These are phyloP conservation scores for Physocladia obscura DNA, from an alignment of 192 early-diverging fungal genomes.

Conservation along the genomic window DNA sequence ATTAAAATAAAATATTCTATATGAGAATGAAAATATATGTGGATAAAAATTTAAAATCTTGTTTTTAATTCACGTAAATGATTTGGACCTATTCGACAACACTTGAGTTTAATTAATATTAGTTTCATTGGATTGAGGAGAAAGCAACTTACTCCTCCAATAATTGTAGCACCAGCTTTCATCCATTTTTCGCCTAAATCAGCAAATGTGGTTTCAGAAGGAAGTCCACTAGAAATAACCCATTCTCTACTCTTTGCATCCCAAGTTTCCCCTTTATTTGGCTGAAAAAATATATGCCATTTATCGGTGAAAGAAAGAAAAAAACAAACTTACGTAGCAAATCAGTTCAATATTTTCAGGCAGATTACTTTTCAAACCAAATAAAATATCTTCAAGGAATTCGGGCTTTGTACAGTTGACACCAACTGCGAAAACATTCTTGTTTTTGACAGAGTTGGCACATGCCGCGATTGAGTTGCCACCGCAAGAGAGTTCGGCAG, in stretches of 20 bases:
- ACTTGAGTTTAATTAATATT: not conserved
- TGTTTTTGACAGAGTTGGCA: slow-evolving; percentile 28
- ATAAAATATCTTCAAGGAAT: slow-evolving; percentile 26
- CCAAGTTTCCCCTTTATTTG: slow-evolving; percentile 33
- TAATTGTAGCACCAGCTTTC: slow-evolving; percentile 15
- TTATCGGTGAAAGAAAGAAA: not conserved
- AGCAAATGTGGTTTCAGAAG: not conserved
- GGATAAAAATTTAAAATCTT: too few species aligned
- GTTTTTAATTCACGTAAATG: not conserved
- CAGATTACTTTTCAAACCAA: not conserved
- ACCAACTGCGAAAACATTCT: slow-evolving; percentile 52
- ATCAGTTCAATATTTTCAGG: not conserved
- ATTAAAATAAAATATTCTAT: too few species aligned
- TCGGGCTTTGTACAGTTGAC: slow-evolving; percentile 65
- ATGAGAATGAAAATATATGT: too few species aligned
- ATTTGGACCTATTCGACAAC: slow-evolving; percentile 20
- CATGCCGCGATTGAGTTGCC: slow-evolving; percentile 53
- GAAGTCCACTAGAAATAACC: not conserved
- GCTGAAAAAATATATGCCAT: not conserved
- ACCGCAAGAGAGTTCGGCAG: slow-evolving; percentile 32
- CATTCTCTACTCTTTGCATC: slow-evolving; percentile 16
- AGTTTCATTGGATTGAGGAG: not conserved
- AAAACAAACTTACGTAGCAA: slow-evolving; percentile 8
- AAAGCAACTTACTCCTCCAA: slow-evolving; percentile 15
- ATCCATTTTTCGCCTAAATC: slow-evolving; percentile 16